phyloP scores from a whole-genome alignment of 2,329 filamentous ascomycete species.

The Metarhizium anisopliae region DNA sequence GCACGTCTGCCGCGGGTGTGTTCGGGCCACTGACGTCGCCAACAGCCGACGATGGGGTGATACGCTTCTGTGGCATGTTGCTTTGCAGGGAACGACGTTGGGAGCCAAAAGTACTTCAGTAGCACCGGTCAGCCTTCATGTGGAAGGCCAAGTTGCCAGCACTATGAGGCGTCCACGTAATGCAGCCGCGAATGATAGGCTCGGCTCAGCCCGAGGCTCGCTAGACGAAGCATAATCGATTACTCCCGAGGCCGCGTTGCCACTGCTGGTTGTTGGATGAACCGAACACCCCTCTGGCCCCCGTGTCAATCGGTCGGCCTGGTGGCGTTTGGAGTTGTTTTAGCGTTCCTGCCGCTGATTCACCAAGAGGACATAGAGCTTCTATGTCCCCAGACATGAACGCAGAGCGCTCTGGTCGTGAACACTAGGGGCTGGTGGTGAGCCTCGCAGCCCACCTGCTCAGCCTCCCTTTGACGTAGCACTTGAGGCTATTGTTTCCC shows the following conservation, averaged over 20 bases:
- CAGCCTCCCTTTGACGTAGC: background rate
- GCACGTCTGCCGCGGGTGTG: background rate
- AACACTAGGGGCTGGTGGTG: background rate
- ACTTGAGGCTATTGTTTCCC: background rate
- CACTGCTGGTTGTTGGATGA: no score
- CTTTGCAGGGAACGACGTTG: background rate
- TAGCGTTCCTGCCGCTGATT: no score
- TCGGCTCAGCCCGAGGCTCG: background rate
- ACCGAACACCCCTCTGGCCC: no score
- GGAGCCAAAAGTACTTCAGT: background rate
- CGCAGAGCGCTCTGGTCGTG: background rate
- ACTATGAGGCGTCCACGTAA: no score
- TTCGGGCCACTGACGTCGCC: background rate
- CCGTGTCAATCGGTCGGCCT: no score
- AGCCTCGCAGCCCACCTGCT: background rate
- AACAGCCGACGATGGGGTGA: slow-evolving; percentile 1
- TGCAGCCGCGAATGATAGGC: background rate
- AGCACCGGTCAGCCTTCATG: no score
- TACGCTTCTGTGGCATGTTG: background rate
- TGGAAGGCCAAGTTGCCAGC: background rate
- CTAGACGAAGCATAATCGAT: background rate
- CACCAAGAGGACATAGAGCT: no score
- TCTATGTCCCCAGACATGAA: no score
- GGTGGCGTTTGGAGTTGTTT: no score
- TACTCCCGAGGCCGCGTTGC: no score